Base-by-base conservation (phyloP, 2,329 filamentous ascomycete genomes). In the Penicillium sp. region DNA sequence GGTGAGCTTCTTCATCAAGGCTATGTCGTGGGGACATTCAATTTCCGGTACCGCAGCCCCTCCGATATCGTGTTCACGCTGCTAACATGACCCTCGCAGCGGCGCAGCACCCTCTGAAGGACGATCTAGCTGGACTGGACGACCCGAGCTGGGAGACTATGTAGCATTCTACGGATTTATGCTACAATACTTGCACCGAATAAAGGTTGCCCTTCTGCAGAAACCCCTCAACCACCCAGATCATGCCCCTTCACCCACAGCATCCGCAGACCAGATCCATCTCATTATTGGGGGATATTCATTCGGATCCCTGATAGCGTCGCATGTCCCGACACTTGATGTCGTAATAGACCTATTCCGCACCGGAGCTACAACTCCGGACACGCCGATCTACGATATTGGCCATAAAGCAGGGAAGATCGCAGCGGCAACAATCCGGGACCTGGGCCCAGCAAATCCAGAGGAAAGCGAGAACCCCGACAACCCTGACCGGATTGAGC, bases 21-120 rank as follows among this genome's bases (percentile, higher is more conserved):
- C 1, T 94, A 81, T 60, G 65, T 95, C 1, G 85, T 96, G 2
- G 84, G 79, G 6, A 95, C 89, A 0, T 96, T 97, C 69, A 96
- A 97, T 63, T 96, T 97, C 65, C 80, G 90, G 86, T 90, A 72
- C 20, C 29, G 39, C 24, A 32, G 44, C 4, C 34, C 16, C 31
- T 13, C 36, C 40, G 44, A 34, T 2, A 7, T 11, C 20, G 26
- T 34, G 22, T 18, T 34, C 9, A 29, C n/a, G 32, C 10, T 45
- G 27, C 52, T 61, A 43, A 50, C 52, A 36, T 51, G 27, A 60
- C 35, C 11, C 20, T 36, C 29, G 24, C 24, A 94, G 90, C 69
- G 91, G 91, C 40, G 88, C 88, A 0, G 79, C 80, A 22, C 75
- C 75, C 22, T 93, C 88, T 0, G 79, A 80, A 44, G 89, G 89